Conservation (phyloP, 352 stramenopile genomes). For the Phytophthora tubulina region DNA sequence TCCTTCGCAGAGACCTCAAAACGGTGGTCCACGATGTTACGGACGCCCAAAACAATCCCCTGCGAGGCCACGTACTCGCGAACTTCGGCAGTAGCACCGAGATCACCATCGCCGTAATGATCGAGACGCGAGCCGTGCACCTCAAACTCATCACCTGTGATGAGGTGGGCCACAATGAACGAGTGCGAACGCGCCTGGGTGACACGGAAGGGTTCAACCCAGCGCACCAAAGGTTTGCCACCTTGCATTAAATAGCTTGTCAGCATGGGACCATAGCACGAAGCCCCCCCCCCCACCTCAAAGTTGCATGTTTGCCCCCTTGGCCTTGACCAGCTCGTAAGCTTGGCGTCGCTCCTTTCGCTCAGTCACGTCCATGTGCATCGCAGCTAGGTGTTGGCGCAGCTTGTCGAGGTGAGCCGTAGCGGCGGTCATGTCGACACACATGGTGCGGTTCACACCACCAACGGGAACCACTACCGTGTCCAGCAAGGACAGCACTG, state of each 20-base stretch:
- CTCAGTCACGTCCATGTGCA: background rate
- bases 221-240: slow-evolving; percentile 1
- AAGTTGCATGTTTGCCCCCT: slow-evolving; percentile 6
- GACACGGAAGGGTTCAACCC: background rate
- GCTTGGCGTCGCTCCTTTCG: background rate
- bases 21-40: background rate
- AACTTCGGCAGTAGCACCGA: background rate
- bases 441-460: background rate
- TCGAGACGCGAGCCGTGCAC: background rate
- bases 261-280: slow-evolving; percentile 3
- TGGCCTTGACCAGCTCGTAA: background rate
- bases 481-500: background rate
- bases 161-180: too few relatives aligned
- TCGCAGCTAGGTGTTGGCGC: background rate
- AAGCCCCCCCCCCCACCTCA: background rate
- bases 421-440: background rate
- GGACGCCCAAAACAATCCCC: background rate
- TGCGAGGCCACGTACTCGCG: background rate
- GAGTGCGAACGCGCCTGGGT: too few relatives aligned
- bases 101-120: background rate
- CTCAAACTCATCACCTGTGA: too few relatives aligned
- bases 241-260: background rate
- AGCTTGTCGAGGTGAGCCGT: background rate
- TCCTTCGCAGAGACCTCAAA: slow-evolving; percentile 12
- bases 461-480: background rate